Conservation (phyloP, 108 stramenopile genomes). For the Nitzschia inconspicua region DNA sequence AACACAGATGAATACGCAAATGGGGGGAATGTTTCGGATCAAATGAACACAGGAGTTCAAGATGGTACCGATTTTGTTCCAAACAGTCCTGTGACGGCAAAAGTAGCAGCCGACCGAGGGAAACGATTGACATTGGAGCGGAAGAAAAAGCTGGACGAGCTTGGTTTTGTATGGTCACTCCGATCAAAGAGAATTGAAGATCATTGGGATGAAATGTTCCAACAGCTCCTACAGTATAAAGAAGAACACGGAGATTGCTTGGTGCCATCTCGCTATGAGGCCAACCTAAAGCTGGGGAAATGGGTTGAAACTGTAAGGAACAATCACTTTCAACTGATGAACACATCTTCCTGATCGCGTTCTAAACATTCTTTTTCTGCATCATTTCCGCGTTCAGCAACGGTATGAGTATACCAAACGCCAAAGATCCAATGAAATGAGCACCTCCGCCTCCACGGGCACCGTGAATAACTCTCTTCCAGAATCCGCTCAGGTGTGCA, state of each 20-base stretch:
- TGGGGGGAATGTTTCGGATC: not conserved
- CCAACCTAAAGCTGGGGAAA: slow-evolving; percentile 51
- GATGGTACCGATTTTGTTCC: too few relatives aligned
- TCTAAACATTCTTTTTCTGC: not conserved
- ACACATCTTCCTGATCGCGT: not conserved
- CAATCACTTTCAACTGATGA: not conserved
- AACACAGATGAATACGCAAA: not conserved
- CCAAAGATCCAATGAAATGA: not conserved
- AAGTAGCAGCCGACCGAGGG: not conserved
- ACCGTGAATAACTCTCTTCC: too few relatives aligned
- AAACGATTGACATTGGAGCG: slow-evolving; percentile 24
- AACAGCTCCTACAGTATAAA: slow-evolving; percentile 41
- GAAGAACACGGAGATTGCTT: slow-evolving; percentile 50
- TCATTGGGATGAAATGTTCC: slow-evolving; percentile 58
- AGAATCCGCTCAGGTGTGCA: not conserved
- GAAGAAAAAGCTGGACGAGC: slow-evolving; percentile 39
- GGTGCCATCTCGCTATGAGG: slow-evolving; percentile 49
- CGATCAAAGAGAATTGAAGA: slow-evolving; percentile 52
- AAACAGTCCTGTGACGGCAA: not conserved
- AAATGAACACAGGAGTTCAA: too few relatives aligned
- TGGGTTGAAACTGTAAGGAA: not conserved
- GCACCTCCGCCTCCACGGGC: too few relatives aligned
- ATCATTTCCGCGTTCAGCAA: slow-evolving; percentile 24
- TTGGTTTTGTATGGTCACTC: slow-evolving; percentile 66
- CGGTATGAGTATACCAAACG: slow-evolving; percentile 51